Conservation (phyloP, 305 asterid species). For the Solanum hybrid region DNA sequence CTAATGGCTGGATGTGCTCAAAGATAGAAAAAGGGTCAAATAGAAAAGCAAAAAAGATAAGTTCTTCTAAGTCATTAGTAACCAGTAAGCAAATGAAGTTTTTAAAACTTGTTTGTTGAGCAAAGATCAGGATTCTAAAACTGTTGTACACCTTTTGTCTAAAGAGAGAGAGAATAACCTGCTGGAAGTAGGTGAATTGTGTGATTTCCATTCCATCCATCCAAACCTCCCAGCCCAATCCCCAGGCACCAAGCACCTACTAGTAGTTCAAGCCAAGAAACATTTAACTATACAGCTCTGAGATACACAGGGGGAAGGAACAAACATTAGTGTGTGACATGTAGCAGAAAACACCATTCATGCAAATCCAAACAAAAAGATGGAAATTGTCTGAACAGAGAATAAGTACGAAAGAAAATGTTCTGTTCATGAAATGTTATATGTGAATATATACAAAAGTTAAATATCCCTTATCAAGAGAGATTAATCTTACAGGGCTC, state of each 20-base stretch:
- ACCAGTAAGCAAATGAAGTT: background rate
- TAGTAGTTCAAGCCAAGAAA: conserved; percentile 17
- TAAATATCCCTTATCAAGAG: background rate
- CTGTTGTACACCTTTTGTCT: background rate
- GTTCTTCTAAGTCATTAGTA: background rate
- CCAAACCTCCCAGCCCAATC: conserved; percentile 99
- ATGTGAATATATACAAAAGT: background rate
- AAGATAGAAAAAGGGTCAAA: background rate
- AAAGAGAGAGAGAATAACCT: conserved; percentile 41
- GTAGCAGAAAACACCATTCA: background rate
- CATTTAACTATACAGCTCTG: background rate
- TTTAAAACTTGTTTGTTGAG: background rate
- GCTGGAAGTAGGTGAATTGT: conserved; percentile 97
- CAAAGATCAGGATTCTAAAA: background rate
- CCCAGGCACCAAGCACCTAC: conserved; percentile 99
- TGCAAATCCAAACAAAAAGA: background rate
- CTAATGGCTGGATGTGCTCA: background rate
- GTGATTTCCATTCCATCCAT: conserved; percentile 99
- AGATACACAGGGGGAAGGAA: background rate
- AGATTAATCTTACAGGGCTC: conserved; percentile 74
- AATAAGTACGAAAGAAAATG: background rate
- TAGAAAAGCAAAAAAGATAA: background rate
- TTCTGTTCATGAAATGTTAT: background rate
- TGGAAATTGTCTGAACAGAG: background rate
- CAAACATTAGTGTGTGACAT: background rate